These are phyloP conservation scores for Psidium friedrichsthalianum DNA, from an alignment of 345 rosid genomes.

Conservation along the genomic window DNA sequence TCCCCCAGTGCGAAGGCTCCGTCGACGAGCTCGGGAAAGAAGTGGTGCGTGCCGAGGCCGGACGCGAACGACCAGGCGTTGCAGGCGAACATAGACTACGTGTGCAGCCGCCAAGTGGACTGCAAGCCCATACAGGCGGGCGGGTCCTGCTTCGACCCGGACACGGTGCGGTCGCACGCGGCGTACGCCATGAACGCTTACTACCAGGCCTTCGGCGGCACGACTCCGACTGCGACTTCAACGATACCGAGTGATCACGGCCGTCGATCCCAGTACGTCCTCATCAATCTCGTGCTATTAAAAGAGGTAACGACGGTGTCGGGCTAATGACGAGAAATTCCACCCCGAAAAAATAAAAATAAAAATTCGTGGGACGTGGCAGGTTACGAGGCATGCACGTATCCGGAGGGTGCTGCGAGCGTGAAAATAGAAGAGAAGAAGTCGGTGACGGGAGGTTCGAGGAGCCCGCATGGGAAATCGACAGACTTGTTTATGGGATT, in stretches of 20 bases:
- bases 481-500: not conserved
- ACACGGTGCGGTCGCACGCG: constrained; percentile 49
- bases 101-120: constrained; percentile 33
- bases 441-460: constrained; percentile 12
- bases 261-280: constrained; percentile 38
- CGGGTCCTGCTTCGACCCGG: constrained; percentile 44
- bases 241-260: constrained; percentile 28
- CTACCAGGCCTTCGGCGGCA: constrained; percentile 36
- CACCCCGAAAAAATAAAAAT: not conserved
- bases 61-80: constrained; percentile 30
- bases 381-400: constrained; percentile 45
- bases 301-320: not conserved
- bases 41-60: constrained; percentile 51
- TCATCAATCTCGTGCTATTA: not conserved
- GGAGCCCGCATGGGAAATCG: not conserved
- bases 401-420: constrained; percentile 5
- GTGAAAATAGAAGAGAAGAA: not conserved
- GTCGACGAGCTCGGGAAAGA: constrained; percentile 2
- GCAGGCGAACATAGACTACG: constrained; percentile 62
- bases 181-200: constrained; percentile 59
- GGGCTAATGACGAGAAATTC: not conserved
- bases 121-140: constrained; percentile 45
- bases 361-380: not conserved
- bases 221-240: constrained; percentile 44
- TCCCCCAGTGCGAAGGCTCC: constrained; percentile 6